Evolutionary conservation across 1,284 basidiomycete species (phyloP), one percentile per base, ranked within the genome.

Genomic region (Naganishia cerealis): DNA sequence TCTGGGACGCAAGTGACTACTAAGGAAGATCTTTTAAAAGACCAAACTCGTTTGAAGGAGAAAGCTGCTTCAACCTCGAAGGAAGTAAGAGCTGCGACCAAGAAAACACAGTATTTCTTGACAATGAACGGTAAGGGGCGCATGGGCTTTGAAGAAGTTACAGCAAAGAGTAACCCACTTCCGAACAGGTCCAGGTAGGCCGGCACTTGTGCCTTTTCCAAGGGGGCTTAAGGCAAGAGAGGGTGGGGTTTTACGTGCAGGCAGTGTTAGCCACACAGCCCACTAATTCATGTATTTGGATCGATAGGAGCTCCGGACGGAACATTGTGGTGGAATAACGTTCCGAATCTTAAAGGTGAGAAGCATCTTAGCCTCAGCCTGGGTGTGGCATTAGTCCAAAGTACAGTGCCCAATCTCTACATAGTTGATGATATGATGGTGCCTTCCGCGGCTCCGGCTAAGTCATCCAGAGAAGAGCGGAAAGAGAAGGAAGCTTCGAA

Each of bases 281-380:
- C 8, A 40, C n/a, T 2, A 7, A 46, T 16, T 46, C 16, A 46
- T n/a, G n/a, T 38, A 18, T 5, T 38, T 13, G 9, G 10, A 12
- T 15, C 16, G 12, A 56, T n/a, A 63, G 66, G 59, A 5, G 40
- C 69, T 21, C 66, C 69, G 6, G 69, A 70, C 12, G 69, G 69
- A 26, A 70, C 69, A 15, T 18, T 70, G 13, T 70, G 69, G 69
- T 70, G 69, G 69, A 70, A 70, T 43, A 70, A 70, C 38, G 66
- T 68, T 24, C 21, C 57, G 5, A 67, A 70, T 39, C 38, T 70
- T 1, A 63, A 70, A 52, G 46, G 69, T 70, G 4, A 13, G 66
- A 18, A 2, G 61, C 50, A 12, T 7, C 26, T 39, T 24, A 13
- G 5, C 12, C 10, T 2, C 55, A 43, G 10, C 1, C 15, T 18